Percentiles rank a stretch among this genome's conserved stretches.
phyloP scores from a whole-genome alignment of 208 protist species.

The Balamuthia mandrillaris region DNA sequence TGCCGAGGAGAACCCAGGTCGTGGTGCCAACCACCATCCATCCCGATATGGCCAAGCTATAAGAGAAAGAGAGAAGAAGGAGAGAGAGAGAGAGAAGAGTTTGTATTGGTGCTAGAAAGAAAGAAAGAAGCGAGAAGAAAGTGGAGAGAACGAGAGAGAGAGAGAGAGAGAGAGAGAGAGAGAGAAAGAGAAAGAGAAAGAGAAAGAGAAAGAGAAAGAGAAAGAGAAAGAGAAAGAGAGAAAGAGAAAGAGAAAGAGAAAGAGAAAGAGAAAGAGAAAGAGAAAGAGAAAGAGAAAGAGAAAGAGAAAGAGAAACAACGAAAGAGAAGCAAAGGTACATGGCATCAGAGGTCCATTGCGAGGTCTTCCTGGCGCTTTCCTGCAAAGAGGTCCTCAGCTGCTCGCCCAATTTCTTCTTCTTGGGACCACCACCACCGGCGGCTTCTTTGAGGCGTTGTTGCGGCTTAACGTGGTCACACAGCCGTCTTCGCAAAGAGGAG shows the following conservation, averaged over 20 bases:
- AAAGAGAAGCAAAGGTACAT: background rate
- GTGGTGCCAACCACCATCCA: background rate
- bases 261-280: background rate
- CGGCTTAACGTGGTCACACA: background rate
- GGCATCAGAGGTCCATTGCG: background rate
- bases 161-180: background rate
- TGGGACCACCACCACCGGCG: no score
- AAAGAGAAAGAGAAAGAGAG: background rate
- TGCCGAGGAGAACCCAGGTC: conserved; percentile 9
- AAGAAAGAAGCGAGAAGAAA: background rate
- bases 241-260: background rate
- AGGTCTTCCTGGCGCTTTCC: background rate
- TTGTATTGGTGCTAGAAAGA: background rate
- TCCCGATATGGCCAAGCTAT: background rate
- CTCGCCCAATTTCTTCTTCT: background rate
- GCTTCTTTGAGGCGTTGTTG: background rate
- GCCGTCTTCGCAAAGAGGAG: background rate
- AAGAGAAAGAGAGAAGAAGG: background rate
- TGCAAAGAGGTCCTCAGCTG: background rate
- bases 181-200: background rate
- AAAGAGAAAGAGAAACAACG: background rate
- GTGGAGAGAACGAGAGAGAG: background rate
- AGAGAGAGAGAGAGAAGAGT: background rate
- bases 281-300: background rate
- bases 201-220: background rate